These are phyloP conservation scores for Pichia insulana DNA, from an alignment of 805 yeast genomes.

Conservation along the genomic window DNA sequence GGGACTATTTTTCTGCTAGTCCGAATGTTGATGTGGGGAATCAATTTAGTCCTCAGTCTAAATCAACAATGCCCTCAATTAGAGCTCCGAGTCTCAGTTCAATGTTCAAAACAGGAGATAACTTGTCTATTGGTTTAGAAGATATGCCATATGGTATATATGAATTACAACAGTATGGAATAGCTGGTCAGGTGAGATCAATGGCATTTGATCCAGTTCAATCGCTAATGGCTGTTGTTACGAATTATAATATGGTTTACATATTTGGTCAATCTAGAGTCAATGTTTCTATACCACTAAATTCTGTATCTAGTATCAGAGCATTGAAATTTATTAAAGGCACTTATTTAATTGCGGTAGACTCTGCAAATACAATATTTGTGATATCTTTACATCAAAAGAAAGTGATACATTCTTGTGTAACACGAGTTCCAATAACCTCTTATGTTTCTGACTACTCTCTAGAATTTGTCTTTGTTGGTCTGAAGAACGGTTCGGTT, in stretches of 20 bases:
- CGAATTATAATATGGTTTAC: constrained; percentile 59
- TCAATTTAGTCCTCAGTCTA: constrained; percentile 4
- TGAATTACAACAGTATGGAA: constrained; percentile 40
- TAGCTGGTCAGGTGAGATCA: constrained; percentile 56
- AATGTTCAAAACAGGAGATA: constrained; percentile 13
- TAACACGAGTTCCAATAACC: constrained; percentile 59
- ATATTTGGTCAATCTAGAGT: constrained; percentile 82
- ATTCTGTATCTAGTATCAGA: constrained; percentile 41
- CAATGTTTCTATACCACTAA: constrained; percentile 52
- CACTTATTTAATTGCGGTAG: constrained; percentile 67
- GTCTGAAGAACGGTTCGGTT: constrained; percentile 67
- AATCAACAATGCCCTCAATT: neutral
- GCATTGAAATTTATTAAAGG: constrained; percentile 68
- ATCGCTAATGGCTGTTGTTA: constrained; percentile 72
- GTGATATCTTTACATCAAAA: constrained; percentile 65
- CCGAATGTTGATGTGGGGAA: constrained; percentile 13
- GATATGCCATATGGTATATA: constrained; percentile 22
- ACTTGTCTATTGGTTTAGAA: constrained; percentile 27
- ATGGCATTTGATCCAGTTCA: constrained; percentile 84
- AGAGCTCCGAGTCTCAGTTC: constrained; percentile 8
- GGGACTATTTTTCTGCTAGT: constrained; percentile 14
- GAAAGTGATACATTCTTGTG: constrained; percentile 48
- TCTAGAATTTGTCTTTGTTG: constrained; percentile 77
- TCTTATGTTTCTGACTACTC: constrained; percentile 76
- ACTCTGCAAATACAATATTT: constrained; percentile 48